These are phyloP conservation scores for Lipomyces yamadae DNA, from an alignment of 805 yeast genomes.

Conservation along the genomic window DNA sequence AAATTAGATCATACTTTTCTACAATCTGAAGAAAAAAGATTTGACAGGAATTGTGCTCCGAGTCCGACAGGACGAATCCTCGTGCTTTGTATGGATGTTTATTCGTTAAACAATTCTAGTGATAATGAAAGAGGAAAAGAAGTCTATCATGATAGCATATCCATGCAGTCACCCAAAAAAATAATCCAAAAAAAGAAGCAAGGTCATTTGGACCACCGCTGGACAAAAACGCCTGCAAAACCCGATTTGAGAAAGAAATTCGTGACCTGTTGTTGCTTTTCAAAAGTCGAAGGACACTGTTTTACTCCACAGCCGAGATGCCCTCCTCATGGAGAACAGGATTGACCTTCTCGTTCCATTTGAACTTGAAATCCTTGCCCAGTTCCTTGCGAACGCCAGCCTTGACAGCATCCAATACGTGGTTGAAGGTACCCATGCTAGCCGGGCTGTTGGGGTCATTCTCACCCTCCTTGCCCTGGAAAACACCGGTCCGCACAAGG, in stretches of 20 bases:
- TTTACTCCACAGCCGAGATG: slow-evolving; percentile 11
- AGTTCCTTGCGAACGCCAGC: slow-evolving; percentile 62
- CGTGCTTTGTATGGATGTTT: slow-evolving; percentile 8
- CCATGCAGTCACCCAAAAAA: slow-evolving; percentile 8
- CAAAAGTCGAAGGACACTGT: slow-evolving; percentile 9
- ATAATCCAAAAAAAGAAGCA: slow-evolving; percentile 5
- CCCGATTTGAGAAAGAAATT: slow-evolving; percentile 10
- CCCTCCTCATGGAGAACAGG: slow-evolving; percentile 8
- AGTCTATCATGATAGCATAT: slow-evolving; percentile 11
- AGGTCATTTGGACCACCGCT: slow-evolving; percentile 10
- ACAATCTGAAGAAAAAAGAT: slow-evolving; percentile 3
- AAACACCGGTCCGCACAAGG: slow-evolving; percentile 85
- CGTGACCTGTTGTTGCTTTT: slow-evolving; percentile 9
- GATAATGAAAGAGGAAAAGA: slow-evolving; percentile 5
- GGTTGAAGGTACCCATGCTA: slow-evolving; percentile 64
- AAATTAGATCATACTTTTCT: slow-evolving; percentile 4
- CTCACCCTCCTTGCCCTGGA: slow-evolving; percentile 62
- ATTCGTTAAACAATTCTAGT: slow-evolving; percentile 5
- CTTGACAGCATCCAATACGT: slow-evolving; percentile 80
- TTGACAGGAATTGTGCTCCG: slow-evolving; percentile 7
- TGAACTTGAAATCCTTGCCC: slow-evolving; percentile 11
- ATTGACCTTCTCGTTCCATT: slow-evolving; percentile 11
- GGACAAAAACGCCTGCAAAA: slow-evolving; percentile 11
- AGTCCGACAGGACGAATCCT: slow-evolving; percentile 10
- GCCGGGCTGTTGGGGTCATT: slow-evolving; percentile 58